Conservation (phyloP, 2,329 filamentous ascomycete species). For the Cadophora sp. region DNA sequence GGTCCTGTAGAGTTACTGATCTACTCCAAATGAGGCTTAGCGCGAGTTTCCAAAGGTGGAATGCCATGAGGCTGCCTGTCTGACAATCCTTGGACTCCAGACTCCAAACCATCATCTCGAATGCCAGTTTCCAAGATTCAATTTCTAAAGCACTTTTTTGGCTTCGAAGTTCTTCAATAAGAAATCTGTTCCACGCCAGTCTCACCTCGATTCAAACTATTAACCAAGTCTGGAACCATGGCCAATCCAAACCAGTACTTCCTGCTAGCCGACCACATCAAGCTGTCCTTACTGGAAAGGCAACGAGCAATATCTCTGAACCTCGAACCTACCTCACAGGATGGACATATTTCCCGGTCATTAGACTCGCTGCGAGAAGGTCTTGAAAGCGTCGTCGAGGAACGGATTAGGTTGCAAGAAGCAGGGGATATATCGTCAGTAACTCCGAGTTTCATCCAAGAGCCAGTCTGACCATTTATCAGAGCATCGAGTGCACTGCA, state of each 20-base stretch:
- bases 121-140: not conserved
- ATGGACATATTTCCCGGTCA: conserved; percentile 87
- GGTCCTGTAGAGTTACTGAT: too few relatives aligned
- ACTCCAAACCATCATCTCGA: too few relatives aligned
- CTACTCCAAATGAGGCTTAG: too few relatives aligned
- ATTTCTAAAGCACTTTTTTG: not conserved
- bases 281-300: conserved; percentile 91
- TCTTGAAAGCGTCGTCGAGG: conserved; percentile 70
- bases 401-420: conserved; percentile 68
- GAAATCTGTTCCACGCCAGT: not conserved
- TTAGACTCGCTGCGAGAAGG: conserved; percentile 86
- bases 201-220: not conserved
- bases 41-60: too few relatives aligned
- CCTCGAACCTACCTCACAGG: conserved; percentile 74
- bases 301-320: conserved; percentile 84
- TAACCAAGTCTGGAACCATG: conserved; percentile 48
- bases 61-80: too few relatives aligned
- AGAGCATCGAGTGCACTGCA: conserved; percentile 55
- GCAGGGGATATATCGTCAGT: conserved; percentile 68
- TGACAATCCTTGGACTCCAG: too few relatives aligned
- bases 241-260: conserved; percentile 78
- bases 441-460: conserved; percentile 6
- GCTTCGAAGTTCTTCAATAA: not conserved
- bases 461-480: conserved; percentile 23
- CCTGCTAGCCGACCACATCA: conserved; percentile 94